These are phyloP conservation scores for Solanum hybrid DNA, from an alignment of 305 asterid species.

Conservation along the genomic window DNA sequence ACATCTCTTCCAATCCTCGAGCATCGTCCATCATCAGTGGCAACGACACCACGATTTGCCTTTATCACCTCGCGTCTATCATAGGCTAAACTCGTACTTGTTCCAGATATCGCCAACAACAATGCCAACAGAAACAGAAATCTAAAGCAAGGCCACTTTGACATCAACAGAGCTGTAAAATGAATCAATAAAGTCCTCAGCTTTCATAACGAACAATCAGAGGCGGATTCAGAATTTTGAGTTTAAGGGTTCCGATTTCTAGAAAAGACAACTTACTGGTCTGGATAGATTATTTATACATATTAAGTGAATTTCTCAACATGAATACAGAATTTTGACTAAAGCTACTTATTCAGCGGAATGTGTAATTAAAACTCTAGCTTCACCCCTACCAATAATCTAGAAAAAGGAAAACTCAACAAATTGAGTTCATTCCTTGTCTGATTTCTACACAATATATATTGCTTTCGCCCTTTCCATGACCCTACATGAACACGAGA, in stretches of 20 bases:
- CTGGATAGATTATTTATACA: background rate
- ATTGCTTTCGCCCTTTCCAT: background rate
- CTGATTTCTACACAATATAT: background rate
- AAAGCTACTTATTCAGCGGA: background rate
- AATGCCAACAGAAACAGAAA: constrained; percentile 18
- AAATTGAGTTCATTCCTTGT: background rate
- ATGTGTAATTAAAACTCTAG: background rate
- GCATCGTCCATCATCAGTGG: constrained; percentile 55
- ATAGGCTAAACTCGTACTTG: background rate
- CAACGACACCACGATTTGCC: constrained; percentile 41
- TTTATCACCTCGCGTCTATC: constrained; percentile 17
- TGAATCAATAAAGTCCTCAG: background rate
- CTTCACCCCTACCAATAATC: background rate
- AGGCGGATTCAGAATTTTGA: background rate
- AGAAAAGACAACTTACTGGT: background rate
- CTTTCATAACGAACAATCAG: background rate
- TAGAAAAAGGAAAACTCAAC: background rate
- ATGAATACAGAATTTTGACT: background rate
- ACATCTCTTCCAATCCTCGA: constrained; percentile 50
- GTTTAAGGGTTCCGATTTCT: background rate
- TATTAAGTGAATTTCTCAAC: background rate
- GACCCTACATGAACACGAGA: background rate
- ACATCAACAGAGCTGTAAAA: constrained; percentile 16
- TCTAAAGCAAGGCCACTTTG: constrained; percentile 5
- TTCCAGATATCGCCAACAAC: constrained; percentile 12